A percentile compares a stretch with the other conserved stretches of the same genome.
Evolutionary conservation across 208 protist genomes (phyloP).

Genomic region (Leishmania lainsoni): DNA sequence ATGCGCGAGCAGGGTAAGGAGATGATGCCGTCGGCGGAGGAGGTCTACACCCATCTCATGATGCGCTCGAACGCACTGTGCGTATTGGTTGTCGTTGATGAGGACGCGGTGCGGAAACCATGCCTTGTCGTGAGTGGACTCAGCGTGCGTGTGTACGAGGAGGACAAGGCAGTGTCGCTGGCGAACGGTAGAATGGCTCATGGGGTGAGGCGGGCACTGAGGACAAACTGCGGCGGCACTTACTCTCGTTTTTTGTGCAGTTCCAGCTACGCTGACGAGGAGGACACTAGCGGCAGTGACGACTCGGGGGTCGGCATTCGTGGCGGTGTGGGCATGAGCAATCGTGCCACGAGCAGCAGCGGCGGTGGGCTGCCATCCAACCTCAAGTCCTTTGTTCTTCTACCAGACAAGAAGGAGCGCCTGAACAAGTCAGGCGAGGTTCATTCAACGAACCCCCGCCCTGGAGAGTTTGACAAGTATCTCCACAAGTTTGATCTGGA

Average conservation of each 20-base stretch:
- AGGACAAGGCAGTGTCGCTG: conserved; percentile 12
- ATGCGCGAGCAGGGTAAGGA: conserved; percentile 33
- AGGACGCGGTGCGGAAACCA: conserved; percentile 28
- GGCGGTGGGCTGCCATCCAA: neutral
- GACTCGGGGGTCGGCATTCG: neutral
- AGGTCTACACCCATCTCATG: conserved; percentile 21
- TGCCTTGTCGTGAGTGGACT: conserved; percentile 30
- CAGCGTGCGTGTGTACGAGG: conserved; percentile 31
- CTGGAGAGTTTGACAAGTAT: conserved; percentile 20
- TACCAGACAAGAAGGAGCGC: conserved; percentile 10
- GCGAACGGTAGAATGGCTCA: conserved; percentile 5
- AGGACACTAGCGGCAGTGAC: neutral
- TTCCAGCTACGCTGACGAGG: neutral
- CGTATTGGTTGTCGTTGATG: conserved; percentile 27
- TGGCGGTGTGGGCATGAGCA: neutral
- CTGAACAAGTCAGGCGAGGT: neutral
- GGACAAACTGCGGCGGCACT: neutral
- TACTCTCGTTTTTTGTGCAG: neutral
- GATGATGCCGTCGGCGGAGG: conserved; percentile 18
- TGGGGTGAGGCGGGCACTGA: conserved; percentile 4
- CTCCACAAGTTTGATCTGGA: conserved; percentile 19
- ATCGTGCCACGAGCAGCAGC: neutral
- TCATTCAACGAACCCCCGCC: neutral
- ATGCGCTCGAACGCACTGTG: conserved; percentile 19
- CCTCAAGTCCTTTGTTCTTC: neutral